Percentiles rank a stretch among this genome's conserved stretches.
These are phyloP conservation scores for Areca catechu DNA, from an alignment of 176 grass and related monocot genomes.

Conservation along the genomic window DNA sequence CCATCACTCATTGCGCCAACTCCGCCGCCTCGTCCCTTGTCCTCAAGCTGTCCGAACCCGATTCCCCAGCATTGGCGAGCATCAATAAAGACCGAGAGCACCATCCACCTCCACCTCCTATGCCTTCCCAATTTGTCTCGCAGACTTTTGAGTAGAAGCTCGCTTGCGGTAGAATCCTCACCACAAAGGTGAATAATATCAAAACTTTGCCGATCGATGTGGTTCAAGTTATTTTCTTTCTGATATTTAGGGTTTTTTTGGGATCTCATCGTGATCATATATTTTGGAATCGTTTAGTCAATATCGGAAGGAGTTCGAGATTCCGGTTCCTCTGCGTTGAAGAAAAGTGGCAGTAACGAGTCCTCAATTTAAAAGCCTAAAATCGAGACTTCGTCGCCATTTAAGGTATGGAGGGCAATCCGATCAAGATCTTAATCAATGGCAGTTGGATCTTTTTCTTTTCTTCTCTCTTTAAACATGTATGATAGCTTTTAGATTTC, in stretches of 20 bases:
- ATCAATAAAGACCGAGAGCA: no score
- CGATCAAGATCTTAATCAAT: not conserved
- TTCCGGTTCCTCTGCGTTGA: no score
- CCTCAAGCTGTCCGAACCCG: no score
- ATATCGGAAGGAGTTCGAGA: no score
- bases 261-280: not conserved
- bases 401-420: slow-evolving; percentile 8
- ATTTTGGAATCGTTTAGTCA: no score
- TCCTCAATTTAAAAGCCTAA: slow-evolving; percentile 5
- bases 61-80: no score
- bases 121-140: slow-evolving; percentile 14
- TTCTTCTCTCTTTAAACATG: no score
- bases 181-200: slow-evolving; percentile 16
- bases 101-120: no score
- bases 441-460: not conserved
- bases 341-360: not conserved
- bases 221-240: not conserved
- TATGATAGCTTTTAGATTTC: no score
- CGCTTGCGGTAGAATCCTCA: slow-evolving; percentile 15
- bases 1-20: no score
- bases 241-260: not conserved
- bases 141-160: slow-evolving; percentile 19
- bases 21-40: no score
- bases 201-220: not conserved
- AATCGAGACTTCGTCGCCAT: slow-evolving; percentile 11